phyloP scores from a whole-genome alignment of 2,329 filamentous ascomycete species.

The Ceratocystis alfenasii region DNA sequence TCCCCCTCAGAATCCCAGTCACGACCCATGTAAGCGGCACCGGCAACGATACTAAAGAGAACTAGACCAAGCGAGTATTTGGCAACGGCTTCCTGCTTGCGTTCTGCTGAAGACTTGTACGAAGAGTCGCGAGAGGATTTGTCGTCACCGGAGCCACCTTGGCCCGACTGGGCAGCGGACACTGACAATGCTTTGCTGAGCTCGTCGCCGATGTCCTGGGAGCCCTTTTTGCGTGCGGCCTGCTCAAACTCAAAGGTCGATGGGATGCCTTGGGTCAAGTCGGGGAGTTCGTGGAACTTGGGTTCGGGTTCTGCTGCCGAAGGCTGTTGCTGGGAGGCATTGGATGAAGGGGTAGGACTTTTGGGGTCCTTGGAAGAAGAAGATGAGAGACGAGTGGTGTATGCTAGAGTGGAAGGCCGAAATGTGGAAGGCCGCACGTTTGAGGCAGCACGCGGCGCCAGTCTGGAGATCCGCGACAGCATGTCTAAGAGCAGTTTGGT shows the following conservation, averaged over 20 bases:
- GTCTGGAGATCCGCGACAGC: conserved; percentile 10
- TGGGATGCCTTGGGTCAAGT: conserved; percentile 87
- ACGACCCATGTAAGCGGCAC: conserved; percentile 65
- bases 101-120: conserved; percentile 84
- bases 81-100: conserved; percentile 62
- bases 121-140: conserved; percentile 61
- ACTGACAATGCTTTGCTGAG: conserved; percentile 28
- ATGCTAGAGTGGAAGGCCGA: conserved; percentile 21
- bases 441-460: conserved; percentile 20
- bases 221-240: conserved; percentile 25
- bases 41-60: conserved; percentile 43
- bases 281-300: conserved; percentile 59
- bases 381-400: not conserved
- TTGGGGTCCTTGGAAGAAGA: not conserved
- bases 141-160: conserved; percentile 23
- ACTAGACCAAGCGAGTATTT: conserved; percentile 60
- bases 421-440: conserved; percentile 22
- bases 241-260: conserved; percentile 78
- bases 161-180: conserved; percentile 30
- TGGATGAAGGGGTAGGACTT: not conserved
- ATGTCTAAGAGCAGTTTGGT: not conserved
- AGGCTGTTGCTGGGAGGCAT: not conserved
- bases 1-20: conserved; percentile 81
- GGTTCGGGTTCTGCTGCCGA: conserved; percentile 24
- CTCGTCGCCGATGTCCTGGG: conserved; percentile 27